Base-by-base conservation (phyloP, 768 basidiomycete species). In the Tubosaeta brunneosetosa region DNA sequence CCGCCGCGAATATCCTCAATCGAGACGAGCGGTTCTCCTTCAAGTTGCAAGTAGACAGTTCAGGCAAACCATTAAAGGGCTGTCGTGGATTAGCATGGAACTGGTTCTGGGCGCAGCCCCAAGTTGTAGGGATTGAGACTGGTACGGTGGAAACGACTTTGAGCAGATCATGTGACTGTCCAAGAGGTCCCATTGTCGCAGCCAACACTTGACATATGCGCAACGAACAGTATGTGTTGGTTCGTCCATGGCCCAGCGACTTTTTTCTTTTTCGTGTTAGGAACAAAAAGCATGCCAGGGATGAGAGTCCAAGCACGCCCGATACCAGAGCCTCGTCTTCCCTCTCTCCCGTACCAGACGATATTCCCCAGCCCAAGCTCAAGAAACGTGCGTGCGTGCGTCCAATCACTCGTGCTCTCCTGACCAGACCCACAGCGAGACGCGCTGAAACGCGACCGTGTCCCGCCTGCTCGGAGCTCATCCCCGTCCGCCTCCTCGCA, bases 391-490 rank as follows among this genome's bases (percentile, higher is more conserved):
- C 58, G 78, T 69, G 47, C 47, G 41, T 38, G 31, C 32, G 22
- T 22, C 19, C 11, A 34, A 29, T 27, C 33, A 3, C n/a, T 11
- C 37, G 7, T 41, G 10, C 22, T 27, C 14, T 31, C 4, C 44
- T 53, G 10, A 54, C 46, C 47, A 37, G 11, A n/a, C 29, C 26
- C 48, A 47, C 52, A 88, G 86, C 76, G 4, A 87, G 82, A 65
- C 81, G 84, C 41, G 88, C 85, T 16, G 88, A 90, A 63, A 91
- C 86, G 3, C 75, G 82, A 52, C 73, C 73, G 53, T 92, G 89
- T 62, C 90, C 89, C 2, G 80, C 86, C 36, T 92, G 89, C 68
- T 71, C 76, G 13, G 88, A 91, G 64, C 65, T 65, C 36, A 85
- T 92, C 38, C 88, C 89, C 13, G 62, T 89, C 22, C 83, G 88